phyloP scores from a whole-genome alignment of 1,139 yeast genomes.

The Chernovozyma aurita region DNA sequence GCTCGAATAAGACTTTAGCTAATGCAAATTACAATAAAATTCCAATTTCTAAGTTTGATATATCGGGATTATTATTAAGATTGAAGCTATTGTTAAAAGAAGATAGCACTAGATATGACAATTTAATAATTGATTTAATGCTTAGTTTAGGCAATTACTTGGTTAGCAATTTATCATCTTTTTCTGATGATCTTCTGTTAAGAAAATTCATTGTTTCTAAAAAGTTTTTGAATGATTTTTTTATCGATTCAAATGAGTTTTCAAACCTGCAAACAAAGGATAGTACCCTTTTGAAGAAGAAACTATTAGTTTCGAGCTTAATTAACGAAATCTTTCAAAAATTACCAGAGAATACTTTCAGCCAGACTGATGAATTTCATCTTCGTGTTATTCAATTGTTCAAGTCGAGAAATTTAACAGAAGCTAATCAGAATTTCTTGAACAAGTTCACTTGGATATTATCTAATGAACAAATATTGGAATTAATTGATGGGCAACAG shows the following conservation, averaged over 20 bases:
- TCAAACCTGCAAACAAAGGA: background rate
- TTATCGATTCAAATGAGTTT: slow-evolving; percentile 6
- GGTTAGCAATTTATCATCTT: slow-evolving; percentile 12
- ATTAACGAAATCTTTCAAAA: slow-evolving; percentile 37
- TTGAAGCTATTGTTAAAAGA: slow-evolving; percentile 24
- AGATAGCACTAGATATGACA: slow-evolving; percentile 8
- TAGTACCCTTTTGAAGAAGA: slow-evolving; percentile 7
- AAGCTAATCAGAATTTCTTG: slow-evolving; percentile 12
- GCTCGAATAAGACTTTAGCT: slow-evolving; percentile 16
- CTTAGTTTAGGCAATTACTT: slow-evolving; percentile 42
- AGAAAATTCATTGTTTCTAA: slow-evolving; percentile 15
- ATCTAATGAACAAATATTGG: slow-evolving; percentile 13
- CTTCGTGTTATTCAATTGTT: slow-evolving; percentile 12
- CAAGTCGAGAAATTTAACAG: slow-evolving; percentile 7
- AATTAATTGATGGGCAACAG: slow-evolving; percentile 1
- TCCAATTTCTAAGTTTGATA: slow-evolving; percentile 44
- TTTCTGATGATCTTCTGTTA: slow-evolving; percentile 6
- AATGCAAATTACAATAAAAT: slow-evolving; percentile 18
- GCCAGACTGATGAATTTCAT: slow-evolving; percentile 10
- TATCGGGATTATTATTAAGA: slow-evolving; percentile 40
- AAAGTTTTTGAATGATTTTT: slow-evolving; percentile 14
- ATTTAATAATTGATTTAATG: slow-evolving; percentile 18
- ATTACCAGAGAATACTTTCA: slow-evolving; percentile 14
- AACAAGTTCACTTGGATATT: slow-evolving; percentile 22
- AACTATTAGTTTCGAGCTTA: slow-evolving; percentile 25